Conservation (phyloP, 768 basidiomycete species). For the Cubamyces sp. region DNA sequence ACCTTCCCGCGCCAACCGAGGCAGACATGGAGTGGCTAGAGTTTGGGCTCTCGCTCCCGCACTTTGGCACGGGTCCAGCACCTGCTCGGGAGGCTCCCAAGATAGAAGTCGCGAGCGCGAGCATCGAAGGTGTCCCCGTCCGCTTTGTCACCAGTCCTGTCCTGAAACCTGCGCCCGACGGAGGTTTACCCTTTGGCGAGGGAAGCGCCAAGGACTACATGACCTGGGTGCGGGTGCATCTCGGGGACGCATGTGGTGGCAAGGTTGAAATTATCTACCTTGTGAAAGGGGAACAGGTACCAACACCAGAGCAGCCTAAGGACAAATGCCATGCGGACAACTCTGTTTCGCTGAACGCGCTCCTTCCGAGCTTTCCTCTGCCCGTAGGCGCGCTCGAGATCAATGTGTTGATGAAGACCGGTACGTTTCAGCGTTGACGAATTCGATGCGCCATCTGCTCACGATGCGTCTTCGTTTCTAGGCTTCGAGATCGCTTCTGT, state of each 20-base stretch:
- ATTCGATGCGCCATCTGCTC: background rate
- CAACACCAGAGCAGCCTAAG: conserved; percentile 38
- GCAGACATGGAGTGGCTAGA: conserved; percentile 75
- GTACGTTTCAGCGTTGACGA: conserved; percentile 41
- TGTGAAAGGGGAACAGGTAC: conserved; percentile 40
- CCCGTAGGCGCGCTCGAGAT: conserved; percentile 71
- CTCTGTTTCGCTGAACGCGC: conserved; percentile 43
- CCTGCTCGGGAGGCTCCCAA: conserved; percentile 38
- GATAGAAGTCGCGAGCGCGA: conserved; percentile 61
- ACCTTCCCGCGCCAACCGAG: conserved; percentile 58
- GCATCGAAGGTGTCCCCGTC: conserved; percentile 67
- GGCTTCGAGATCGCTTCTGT: conserved; percentile 49
- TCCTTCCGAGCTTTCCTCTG: conserved; percentile 75
- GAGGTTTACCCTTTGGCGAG: conserved; percentile 52
- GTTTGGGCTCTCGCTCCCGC: conserved; percentile 66
- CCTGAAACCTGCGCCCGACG: conserved; percentile 41
- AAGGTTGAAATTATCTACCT: conserved; percentile 68
- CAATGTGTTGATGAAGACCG: conserved; percentile 52
- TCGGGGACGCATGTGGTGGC: conserved; percentile 55
- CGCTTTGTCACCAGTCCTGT: conserved; percentile 56
- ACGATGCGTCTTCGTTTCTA: conserved; percentile 27
- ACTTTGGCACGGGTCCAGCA: conserved; percentile 27
- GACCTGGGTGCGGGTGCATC: conserved; percentile 65
- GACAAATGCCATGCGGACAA: conserved; percentile 38
- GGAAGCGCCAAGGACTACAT: conserved; percentile 62